phyloP scores from a whole-genome alignment of 2,329 filamentous ascomycete genomes.

The Xylaria arbuscula region DNA sequence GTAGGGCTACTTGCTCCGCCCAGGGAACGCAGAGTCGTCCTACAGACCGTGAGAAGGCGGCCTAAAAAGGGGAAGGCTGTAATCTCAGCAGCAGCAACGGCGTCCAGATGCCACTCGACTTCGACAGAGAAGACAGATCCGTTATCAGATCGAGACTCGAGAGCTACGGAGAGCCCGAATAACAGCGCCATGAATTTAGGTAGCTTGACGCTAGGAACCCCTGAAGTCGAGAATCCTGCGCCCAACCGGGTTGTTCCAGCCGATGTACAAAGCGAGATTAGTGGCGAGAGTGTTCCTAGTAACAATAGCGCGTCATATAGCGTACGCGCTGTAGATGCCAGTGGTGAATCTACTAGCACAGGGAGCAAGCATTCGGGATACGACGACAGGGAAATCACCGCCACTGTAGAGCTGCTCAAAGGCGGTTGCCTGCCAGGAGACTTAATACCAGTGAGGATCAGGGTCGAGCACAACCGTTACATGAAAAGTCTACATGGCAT shows the following conservation, averaged over 20 bases:
- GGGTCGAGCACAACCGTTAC: conserved; percentile 86
- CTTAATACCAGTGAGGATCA: conserved; percentile 80
- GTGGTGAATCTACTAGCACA: conserved; percentile 59
- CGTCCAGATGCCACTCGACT: conserved; percentile 44
- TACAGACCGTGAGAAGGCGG: conserved; percentile 85
- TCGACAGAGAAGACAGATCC: conserved; percentile 56
- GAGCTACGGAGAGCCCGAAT: conserved; percentile 53
- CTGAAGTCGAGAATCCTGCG: conserved; percentile 52
- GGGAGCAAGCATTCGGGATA: conserved; percentile 63
- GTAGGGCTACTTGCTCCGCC: conserved; percentile 79
- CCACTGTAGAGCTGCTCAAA: conserved; percentile 83
- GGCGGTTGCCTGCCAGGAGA: conserved; percentile 90
- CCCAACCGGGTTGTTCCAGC: conserved; percentile 52
- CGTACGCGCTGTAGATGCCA: conserved; percentile 57
- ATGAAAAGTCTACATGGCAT: conserved; percentile 93
- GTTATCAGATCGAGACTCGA: conserved; percentile 54
- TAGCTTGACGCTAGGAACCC: conserved; percentile 50
- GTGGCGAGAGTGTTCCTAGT: conserved; percentile 75
- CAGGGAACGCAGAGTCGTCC: conserved; percentile 82
- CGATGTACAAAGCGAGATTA: conserved; percentile 71
- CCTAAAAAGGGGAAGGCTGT: conserved; percentile 70
- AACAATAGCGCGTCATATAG: conserved; percentile 72
- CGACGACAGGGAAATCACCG: conserved; percentile 84
- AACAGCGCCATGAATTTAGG: conserved; percentile 56
- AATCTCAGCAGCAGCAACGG: conserved; percentile 57